Evolutionary conservation across 139 green algal species (phyloP), one percentile per base, ranked within the genome.

Genomic region (Chlamydomonas asymmetrica): DNA sequence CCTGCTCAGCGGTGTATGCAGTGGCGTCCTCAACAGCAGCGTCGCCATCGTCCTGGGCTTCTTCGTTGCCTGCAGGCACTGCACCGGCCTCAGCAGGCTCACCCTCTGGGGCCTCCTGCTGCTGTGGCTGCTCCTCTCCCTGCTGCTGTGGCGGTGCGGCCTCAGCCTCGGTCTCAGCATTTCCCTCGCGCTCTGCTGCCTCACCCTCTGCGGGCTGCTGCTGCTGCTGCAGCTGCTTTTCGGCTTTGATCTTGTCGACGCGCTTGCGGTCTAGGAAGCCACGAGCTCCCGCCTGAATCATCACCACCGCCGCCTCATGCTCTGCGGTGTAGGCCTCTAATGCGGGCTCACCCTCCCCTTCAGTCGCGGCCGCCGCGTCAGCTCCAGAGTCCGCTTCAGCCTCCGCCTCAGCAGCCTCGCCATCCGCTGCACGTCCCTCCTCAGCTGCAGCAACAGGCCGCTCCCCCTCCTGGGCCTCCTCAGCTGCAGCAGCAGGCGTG

Each of bases 1-100:
- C 22, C 73, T 73, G 73, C 29, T 73, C 73, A 16, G 48, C 60
- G 8, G 13, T 66, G 48, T 66, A 73, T 3, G 8, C 45, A 18
- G 31, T 13, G 5, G 31, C 49, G 25, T 32, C 34, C n/a, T n/a
- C n/a, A n/a, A 27, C 7, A 18, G 49, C 31, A 8, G 34, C 35
- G 31, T 48, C 39, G 16, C 32, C 35, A 7, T 48, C 43, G 10
- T 50, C 52, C 32, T 49, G 43, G 18, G 32, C 43, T 31, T 37
- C 66, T n/a, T 54, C 75, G 5, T 63, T 35, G 31, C 50, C 38
- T 31, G n/a, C 41, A 48, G 23, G 65, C 29, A 57, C 59, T 43
- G 52, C 59, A 13, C 38, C 66, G 31, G 18, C 25, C 72, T 49
- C 61, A 23, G 48, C 35, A 4, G 41, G 20, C 32, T 68, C 76